phyloP scores from a whole-genome alignment of 495 filamentous ascomycete species.

The Cudoniella acicularis region DNA sequence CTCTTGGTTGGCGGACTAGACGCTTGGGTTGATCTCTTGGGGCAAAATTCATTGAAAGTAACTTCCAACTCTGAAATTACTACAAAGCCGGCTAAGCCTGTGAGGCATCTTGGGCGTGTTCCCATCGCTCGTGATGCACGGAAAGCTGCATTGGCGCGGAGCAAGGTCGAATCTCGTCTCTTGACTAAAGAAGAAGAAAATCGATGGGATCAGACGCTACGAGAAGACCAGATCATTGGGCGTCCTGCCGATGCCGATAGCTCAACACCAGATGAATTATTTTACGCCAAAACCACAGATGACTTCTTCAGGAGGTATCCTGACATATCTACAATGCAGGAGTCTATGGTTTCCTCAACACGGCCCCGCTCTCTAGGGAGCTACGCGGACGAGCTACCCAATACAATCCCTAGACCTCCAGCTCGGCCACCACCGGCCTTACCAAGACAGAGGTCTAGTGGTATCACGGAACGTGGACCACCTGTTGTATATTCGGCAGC shows the following conservation, averaged over 20 bases:
- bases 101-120: slow-evolving; percentile 24
- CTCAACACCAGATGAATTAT: slow-evolving; percentile 23
- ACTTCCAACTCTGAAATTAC: slow-evolving; percentile 16
- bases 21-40: slow-evolving; percentile 78
- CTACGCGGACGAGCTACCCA: slow-evolving; percentile 28
- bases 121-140: slow-evolving; percentile 34
- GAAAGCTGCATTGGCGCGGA: slow-evolving; percentile 36
- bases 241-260: slow-evolving; percentile 7
- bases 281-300: slow-evolving; percentile 50
- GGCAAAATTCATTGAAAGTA: slow-evolving; percentile 57
- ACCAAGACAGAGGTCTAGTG: slow-evolving; percentile 82
- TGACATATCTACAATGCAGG: slow-evolving; percentile 61
- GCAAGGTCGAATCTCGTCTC: slow-evolving; percentile 16
- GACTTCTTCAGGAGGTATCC: slow-evolving; percentile 84
- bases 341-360: slow-evolving; percentile 61
- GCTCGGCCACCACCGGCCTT: slow-evolving; percentile 78
- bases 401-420: slow-evolving; percentile 42
- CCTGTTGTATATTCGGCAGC: slow-evolving; percentile 42
- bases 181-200: slow-evolving; percentile 38
- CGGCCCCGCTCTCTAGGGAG: slow-evolving; percentile 7
- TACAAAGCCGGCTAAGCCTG: slow-evolving; percentile 22
- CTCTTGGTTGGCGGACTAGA: slow-evolving; percentile 79
- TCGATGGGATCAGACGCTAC: slow-evolving; percentile 38
- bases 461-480: slow-evolving; percentile 64
- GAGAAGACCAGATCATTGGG: slow-evolving; percentile 27